Base-by-base conservation (phyloP, 345 rosid species). In the Citrus mangshanensis region DNA sequence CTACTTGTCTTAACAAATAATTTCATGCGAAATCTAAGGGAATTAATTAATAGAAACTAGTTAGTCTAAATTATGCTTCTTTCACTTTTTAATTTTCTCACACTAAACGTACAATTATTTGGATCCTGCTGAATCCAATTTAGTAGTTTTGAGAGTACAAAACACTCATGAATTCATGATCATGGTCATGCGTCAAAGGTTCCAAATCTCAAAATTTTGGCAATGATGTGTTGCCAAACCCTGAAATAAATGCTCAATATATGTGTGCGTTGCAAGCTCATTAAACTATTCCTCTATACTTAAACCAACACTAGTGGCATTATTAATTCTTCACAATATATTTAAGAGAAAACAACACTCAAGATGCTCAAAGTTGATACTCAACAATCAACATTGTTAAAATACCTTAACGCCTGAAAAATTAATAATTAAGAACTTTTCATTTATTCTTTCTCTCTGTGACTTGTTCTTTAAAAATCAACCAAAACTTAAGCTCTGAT, bases 1-100 rank as follows among this genome's bases (percentile, higher is more conserved):
- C 81, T 61, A 82, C 85, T 49, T 63, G 49, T 12, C 0, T 56
- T 70, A 64, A 70, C 13, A 70, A 78, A 9, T 35, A 75, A 30
- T 77, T 68, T 70, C 46, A 61, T 32, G 18, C 46, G 49, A 64
- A 27, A 28, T 35, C 10, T 55, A 55, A 34, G 24, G 32, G 75
- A 72, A 5, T 34, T 55, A 56, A 56, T 21, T 32, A 34, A 32
- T 21, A 21, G 65, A 32, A 56, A 13, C 22, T 13, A 21, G 19
- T 68, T 42, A 46, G 64, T 55, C 35, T 72, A 32, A 55, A 71
- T 71, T 71, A 51, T 71, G 58, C 75, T 55, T 34, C 27, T 35
- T 56, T 28, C 10, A 0, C 42, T 21, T 9, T 56, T 55, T 19
- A 2, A 30, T 32, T 9, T 72, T 55, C 19, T 56, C n/a, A 14